Conservation (phyloP, 225 moss, liverwort and hornwort species). For the Bryum argenteum region DNA sequence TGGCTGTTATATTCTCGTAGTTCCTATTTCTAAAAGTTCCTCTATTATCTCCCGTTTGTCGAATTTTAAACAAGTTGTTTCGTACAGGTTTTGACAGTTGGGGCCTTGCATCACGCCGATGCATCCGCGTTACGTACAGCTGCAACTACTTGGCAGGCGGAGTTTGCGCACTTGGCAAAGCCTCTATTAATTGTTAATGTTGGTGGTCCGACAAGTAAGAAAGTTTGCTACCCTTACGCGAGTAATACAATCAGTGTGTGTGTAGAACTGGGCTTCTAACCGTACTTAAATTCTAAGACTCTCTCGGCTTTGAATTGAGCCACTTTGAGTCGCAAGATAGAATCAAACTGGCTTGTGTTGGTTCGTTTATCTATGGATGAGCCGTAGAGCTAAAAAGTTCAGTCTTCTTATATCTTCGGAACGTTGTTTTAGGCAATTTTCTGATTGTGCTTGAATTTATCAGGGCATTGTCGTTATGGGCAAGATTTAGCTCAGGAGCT, state of each 20-base stretch:
- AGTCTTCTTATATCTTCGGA: not conserved
- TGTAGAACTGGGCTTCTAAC: not conserved
- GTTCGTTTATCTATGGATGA: not conserved
- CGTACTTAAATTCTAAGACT: not conserved
- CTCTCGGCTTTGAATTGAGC: not conserved
- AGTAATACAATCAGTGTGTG: not conserved
- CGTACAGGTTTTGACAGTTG: constrained; percentile 77
- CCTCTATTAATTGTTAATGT: constrained; percentile 85
- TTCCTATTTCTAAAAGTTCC: not conserved
- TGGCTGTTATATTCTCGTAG: not conserved
- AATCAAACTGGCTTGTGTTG: not conserved
- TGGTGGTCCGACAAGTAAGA: constrained; percentile 88
- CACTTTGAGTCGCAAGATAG: not conserved
- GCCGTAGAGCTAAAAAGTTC: not conserved
- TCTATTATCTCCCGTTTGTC: constrained; percentile 1
- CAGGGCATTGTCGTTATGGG: constrained; percentile 89
- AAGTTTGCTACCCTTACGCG: constrained; percentile 8
- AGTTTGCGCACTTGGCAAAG: constrained; percentile 77
- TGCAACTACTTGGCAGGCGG: constrained; percentile 81
- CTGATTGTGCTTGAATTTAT: constrained; percentile 19
- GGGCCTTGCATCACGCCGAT: constrained; percentile 95
- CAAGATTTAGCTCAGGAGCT: constrained; percentile 89
- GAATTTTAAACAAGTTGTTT: constrained; percentile 17
- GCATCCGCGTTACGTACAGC: constrained; percentile 81
- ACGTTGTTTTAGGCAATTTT: constrained; percentile 5